Base-by-base conservation (phyloP, 306 rosid genomes). In the apple (Malus domestica) region DNA sequence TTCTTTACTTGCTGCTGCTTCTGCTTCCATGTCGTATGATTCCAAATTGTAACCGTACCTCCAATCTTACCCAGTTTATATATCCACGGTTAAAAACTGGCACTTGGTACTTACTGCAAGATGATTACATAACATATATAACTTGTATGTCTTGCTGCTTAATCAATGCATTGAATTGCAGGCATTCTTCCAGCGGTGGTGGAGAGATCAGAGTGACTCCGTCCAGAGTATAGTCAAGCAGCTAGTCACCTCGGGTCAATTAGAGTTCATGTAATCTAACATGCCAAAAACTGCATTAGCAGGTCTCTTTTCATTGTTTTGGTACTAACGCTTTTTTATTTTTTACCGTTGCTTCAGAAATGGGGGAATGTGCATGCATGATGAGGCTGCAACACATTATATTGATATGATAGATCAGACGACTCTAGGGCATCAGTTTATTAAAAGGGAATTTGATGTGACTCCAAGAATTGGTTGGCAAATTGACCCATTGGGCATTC, bases 121-220 rank as follows among this genome's bases (percentile, higher is more conserved):
- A 15, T 49, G 54, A 49, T 15, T 14, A 4, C 68, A 51, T 15
- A 20, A 16, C 33, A 49, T 8, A 8, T n/a, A 13, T 65, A 13
- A 73, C 38, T 29, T 46, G 18, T 46, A 55, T 72, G 10, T 33
- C 23, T 46, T 30, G 42, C 44, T 67, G 58, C 63, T 60, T 23
- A 42, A 74, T 65, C 75, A 27, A 74, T 81, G 44, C 54, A 49
- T 49, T 49, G 54, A 4, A 49, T 49, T 49, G 54, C 79, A 94
- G 98, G 98, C 98, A 23, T 91, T 91, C 82, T 91, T 94, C 80
- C 96, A 90, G 80, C 88, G 98, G 29, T 91, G 98, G 98, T 94
- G 98, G 98, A 88, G 90, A 55, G 90, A 89, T 19, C 98, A 94
- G 70, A 87, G 93, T 71, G 89, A 82, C 63, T 66, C 19, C 8